phyloP scores from a whole-genome alignment of 768 basidiomycete species.

The Leucosporidium yakuticum region DNA sequence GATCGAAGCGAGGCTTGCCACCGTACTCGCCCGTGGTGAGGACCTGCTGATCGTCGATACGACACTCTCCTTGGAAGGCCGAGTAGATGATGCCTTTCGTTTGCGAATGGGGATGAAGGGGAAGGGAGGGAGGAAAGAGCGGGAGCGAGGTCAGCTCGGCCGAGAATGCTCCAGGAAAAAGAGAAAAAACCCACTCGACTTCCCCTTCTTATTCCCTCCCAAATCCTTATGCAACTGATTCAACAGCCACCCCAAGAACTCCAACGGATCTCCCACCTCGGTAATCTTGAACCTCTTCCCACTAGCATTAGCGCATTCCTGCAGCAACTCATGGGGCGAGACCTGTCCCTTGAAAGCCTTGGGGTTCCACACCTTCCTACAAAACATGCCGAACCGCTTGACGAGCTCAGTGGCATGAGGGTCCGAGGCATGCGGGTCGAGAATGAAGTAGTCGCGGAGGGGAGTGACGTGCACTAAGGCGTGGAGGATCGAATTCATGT shows the following conservation, averaged over 20 bases:
- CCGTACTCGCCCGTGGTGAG: constrained; percentile 69
- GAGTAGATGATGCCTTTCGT: constrained; percentile 75
- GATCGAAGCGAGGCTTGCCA: constrained; percentile 84
- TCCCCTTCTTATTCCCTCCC: constrained; percentile 85
- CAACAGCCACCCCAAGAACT: constrained; percentile 91
- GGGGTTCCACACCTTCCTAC: constrained; percentile 95
- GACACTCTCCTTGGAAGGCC: constrained; percentile 88
- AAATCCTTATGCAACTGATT: constrained; percentile 88
- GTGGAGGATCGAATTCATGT: constrained; percentile 95
- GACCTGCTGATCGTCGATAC: constrained; percentile 88
- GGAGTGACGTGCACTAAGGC: constrained; percentile 84
- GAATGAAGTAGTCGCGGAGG: constrained; percentile 76
- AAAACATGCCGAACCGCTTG: constrained; percentile 75
- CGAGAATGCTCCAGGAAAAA: constrained; percentile 15
- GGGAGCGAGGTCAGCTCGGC: constrained; percentile 22
- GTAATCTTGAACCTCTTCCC: constrained; percentile 86
- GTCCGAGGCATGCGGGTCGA: constrained; percentile 44
- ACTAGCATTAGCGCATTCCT: constrained; percentile 88
- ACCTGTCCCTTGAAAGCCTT: constrained; percentile 95
- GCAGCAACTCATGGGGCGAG: constrained; percentile 96
- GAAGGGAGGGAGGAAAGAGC: constrained; percentile 16
- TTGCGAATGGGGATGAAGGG: background rate
- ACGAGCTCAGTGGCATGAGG: constrained; percentile 63
- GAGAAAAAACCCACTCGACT: constrained; percentile 63
- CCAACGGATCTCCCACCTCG: constrained; percentile 90